These are phyloP conservation scores for Phoma sp. DNA, from an alignment of 2,329 filamentous ascomycete species.

Conservation along the genomic window DNA sequence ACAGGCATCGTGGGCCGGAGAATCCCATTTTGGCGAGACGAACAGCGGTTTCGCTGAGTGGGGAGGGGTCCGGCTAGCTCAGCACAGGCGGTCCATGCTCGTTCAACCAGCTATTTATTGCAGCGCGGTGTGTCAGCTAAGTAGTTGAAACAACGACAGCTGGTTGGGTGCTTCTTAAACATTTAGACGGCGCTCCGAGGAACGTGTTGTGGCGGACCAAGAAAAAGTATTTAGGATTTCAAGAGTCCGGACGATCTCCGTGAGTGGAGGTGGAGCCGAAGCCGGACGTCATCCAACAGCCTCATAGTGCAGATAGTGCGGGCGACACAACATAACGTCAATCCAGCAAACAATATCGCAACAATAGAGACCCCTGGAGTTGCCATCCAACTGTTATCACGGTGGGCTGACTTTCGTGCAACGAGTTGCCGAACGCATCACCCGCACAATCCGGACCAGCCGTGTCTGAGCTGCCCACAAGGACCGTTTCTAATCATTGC, in stretches of 20 bases:
- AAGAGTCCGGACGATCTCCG: slow-evolving; percentile 11
- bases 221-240: slow-evolving; percentile 12
- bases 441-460: slow-evolving; percentile 4
- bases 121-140: slow-evolving; percentile 23
- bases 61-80: slow-evolving; percentile 8
- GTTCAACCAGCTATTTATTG: slow-evolving; percentile 15
- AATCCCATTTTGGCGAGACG: slow-evolving; percentile 2
- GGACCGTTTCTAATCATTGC: slow-evolving; percentile 31
- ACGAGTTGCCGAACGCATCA: slow-evolving; percentile 10
- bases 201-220: not conserved
- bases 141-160: slow-evolving; percentile 13
- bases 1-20: slow-evolving; percentile 5
- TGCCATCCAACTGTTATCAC: not conserved
- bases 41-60: slow-evolving; percentile 8
- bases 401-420: slow-evolving; percentile 16
- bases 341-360: slow-evolving; percentile 18
- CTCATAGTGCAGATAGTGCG: not conserved
- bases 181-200: not conserved
- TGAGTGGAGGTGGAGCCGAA: not conserved
- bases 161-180: slow-evolving; percentile 11
- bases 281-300: slow-evolving; percentile 12
- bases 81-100: slow-evolving; percentile 3
- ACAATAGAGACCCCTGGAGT: slow-evolving; percentile 15
- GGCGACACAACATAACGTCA: slow-evolving; percentile 20
- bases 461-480: slow-evolving; percentile 11